These are phyloP conservation scores for Verticillium zaregamsianum DNA, from an alignment of 2,329 filamentous ascomycete species.

Conservation along the genomic window DNA sequence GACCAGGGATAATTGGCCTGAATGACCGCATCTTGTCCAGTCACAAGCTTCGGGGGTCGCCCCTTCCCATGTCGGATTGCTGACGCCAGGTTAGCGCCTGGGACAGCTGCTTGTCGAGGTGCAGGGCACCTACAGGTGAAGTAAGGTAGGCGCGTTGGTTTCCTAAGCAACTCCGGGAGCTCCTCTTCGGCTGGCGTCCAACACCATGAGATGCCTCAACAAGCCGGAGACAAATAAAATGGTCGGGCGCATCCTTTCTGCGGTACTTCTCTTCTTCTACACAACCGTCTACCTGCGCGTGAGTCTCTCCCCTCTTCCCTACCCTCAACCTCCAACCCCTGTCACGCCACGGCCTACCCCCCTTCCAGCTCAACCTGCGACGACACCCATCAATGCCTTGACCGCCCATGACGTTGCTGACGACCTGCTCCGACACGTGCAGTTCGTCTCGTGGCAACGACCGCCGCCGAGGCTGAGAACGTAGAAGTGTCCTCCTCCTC, in stretches of 20 bases:
- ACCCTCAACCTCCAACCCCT: neutral
- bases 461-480: neutral
- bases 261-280: conserved; percentile 4
- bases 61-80: neutral
- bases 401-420: neutral
- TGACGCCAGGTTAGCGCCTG: neutral
- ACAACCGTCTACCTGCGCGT: conserved; percentile 6
- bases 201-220: neutral
- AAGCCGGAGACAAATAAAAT: neutral
- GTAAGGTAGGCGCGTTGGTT: no score
- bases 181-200: neutral
- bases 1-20: neutral
- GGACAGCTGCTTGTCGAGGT: no score
- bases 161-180: neutral
- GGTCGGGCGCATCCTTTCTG: neutral
- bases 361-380: neutral
- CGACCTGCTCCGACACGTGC: conserved; percentile 8
- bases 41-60: no score
- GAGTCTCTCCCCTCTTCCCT: conserved; percentile 1
- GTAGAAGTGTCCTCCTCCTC: neutral
- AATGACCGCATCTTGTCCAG: neutral
- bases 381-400: neutral
- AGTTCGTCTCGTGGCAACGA: neutral
- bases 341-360: neutral
- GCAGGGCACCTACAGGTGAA: no score